These are phyloP conservation scores for Verticillium tricorpus DNA, from an alignment of 2,329 filamentous ascomycete genomes.

Conservation along the genomic window DNA sequence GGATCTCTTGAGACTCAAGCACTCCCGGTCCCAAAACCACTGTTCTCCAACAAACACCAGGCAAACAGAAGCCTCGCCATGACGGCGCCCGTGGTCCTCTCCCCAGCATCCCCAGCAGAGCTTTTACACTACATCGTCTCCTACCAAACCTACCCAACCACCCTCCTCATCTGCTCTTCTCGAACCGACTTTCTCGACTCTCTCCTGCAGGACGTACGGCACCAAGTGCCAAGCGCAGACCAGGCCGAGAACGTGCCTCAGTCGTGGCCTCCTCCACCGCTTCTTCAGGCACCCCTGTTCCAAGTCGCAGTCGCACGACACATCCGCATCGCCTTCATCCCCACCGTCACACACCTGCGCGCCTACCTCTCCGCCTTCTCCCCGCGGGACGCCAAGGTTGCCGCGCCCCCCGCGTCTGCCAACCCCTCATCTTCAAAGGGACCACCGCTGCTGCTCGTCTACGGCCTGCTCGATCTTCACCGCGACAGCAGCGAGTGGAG, in stretches of 20 bases:
- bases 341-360: conserved; percentile 72
- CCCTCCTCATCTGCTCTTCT: conserved; percentile 66
- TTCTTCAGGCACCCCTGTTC: conserved; percentile 62
- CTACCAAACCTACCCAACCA: conserved; percentile 52
- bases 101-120: conserved; percentile 51
- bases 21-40: too few relatives aligned
- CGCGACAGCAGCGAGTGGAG: conserved; percentile 69
- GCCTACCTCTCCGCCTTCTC: conserved; percentile 64
- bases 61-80: neutral
- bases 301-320: conserved; percentile 65
- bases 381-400: conserved; percentile 27
- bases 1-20: too few relatives aligned
- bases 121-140: conserved; percentile 63
- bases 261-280: conserved; percentile 8
- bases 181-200: conserved; percentile 60
- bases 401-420: conserved; percentile 26
- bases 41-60: neutral
- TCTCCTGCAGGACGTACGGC: conserved; percentile 11
- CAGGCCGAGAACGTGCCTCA: neutral
- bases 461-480: conserved; percentile 63
- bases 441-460: conserved; percentile 51
- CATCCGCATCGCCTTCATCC: conserved; percentile 67
- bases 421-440: neutral
- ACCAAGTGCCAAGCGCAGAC: neutral
- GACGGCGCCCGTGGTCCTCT: conserved; percentile 37